Percentiles rank a stretch among this genome's conserved stretches.
phyloP scores from a whole-genome alignment of 2,329 filamentous ascomycete genomes.

The Cladophialophora yegresii region DNA sequence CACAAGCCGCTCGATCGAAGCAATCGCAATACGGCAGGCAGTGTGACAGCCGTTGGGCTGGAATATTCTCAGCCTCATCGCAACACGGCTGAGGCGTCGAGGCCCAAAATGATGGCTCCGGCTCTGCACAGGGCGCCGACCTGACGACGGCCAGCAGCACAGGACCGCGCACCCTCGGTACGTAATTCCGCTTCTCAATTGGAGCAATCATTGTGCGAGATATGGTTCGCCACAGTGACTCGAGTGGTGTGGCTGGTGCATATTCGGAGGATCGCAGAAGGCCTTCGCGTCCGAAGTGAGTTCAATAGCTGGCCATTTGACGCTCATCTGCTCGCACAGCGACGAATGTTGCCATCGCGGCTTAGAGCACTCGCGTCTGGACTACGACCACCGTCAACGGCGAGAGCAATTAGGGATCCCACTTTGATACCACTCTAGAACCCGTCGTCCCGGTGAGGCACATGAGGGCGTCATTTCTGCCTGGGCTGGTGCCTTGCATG shows the following conservation, averaged over 20 bases:
- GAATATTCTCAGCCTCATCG: conserved; percentile 11
- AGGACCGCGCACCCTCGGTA: background rate
- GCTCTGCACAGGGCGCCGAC: background rate
- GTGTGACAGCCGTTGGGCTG: background rate
- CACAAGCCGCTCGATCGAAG: background rate
- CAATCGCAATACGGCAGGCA: background rate
- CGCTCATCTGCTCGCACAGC: background rate
- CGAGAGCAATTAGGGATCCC: background rate
- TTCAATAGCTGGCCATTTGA: background rate
- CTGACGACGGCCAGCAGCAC: background rate
- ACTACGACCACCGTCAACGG: background rate
- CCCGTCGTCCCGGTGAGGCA: no score
- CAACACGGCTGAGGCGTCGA: background rate
- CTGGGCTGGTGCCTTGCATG: background rate
- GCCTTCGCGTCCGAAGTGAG: background rate
- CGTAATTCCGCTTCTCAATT: background rate
- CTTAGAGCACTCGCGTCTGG: background rate
- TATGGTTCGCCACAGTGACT: conserved; percentile 10
- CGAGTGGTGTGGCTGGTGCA: conserved; percentile 23
- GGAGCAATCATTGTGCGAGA: background rate
- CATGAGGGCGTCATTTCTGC: background rate
- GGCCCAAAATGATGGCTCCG: background rate
- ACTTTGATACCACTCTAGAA: background rate
- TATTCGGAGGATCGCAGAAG: conserved; percentile 1
- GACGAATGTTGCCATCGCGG: background rate